Evolutionary conservation across 148 eudicot genomes (phyloP).

Genomic region (Rhododendron mucronatum): DNA sequence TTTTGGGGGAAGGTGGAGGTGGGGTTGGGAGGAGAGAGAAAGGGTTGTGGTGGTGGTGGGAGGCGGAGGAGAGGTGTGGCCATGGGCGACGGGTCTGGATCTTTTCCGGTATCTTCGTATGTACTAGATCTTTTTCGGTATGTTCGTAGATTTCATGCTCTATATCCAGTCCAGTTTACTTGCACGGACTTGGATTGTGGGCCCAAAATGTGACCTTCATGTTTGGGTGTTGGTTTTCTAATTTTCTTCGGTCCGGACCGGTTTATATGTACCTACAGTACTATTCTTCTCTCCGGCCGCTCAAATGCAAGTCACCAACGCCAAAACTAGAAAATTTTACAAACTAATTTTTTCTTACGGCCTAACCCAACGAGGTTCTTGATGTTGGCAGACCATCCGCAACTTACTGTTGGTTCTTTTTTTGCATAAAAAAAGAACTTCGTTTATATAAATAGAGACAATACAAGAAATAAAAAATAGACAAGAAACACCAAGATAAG

Average conservation of each 20-base stretch:
- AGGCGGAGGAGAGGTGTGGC: constrained; percentile 23
- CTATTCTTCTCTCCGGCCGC: too few relatives aligned
- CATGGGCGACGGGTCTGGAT: constrained; percentile 4
- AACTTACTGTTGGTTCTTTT: too few relatives aligned
- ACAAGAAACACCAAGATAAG: not conserved
- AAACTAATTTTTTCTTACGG: too few relatives aligned
- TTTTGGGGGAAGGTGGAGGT: not conserved
- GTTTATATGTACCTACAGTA: fast-evolving
- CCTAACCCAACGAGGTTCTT: too few relatives aligned
- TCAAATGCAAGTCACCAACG: too few relatives aligned
- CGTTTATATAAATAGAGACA: too few relatives aligned
- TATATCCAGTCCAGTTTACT: not conserved
- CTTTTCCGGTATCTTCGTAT: not conserved
- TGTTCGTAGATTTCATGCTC: not conserved
- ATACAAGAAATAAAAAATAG: not conserved
- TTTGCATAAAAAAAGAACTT: not conserved
- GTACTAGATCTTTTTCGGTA: not conserved
- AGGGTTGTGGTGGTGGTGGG: constrained; percentile 10
- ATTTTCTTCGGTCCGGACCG: too few relatives aligned
- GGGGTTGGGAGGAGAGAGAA: constrained; percentile 13
- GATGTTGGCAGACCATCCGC: too few relatives aligned
- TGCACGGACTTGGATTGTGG: not conserved
- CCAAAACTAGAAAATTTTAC: too few relatives aligned
- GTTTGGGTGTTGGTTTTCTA: too few relatives aligned
- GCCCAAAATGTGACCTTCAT: not conserved